Conservation (phyloP, 371 early-diverging fungal genomes). For the Chytridium lagenaria region DNA sequence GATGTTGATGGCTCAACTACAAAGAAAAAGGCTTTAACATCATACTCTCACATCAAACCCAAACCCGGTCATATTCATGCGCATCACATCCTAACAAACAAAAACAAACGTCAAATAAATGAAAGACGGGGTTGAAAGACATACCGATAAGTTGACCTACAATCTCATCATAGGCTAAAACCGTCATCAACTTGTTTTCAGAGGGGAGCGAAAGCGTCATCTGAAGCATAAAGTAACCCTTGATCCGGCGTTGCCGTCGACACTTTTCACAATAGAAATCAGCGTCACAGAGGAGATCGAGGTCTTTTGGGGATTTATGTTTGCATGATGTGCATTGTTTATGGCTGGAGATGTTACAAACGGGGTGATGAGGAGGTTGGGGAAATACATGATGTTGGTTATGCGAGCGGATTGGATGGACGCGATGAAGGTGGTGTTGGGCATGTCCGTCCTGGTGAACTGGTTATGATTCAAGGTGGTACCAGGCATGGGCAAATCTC, state of each 20-base stretch:
- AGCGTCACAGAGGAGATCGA: not conserved
- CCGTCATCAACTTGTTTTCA: not conserved
- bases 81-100: not conserved
- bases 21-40: no score
- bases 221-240: not conserved
- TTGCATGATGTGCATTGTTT: not conserved
- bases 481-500: no score
- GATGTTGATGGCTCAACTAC: no score
- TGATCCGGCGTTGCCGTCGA: not conserved
- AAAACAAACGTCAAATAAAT: not conserved
- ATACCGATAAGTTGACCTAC: not conserved
- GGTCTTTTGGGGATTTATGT: not conserved
- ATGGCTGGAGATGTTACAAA: not conserved
- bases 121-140: not conserved
- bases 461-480: no score
- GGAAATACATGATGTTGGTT: not conserved
- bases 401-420: not conserved
- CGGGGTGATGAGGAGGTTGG: not conserved
- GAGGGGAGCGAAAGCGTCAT: not conserved
- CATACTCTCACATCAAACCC: no score
- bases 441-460: no score
- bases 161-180: slow-evolving; percentile 1
- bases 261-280: slow-evolving; percentile 11
- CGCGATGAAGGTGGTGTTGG: not conserved
- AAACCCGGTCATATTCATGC: slow-evolving; percentile 1